Evolutionary conservation across 352 stramenopile species (phyloP).

Genomic region (Aphanomyces cochlioides): DNA sequence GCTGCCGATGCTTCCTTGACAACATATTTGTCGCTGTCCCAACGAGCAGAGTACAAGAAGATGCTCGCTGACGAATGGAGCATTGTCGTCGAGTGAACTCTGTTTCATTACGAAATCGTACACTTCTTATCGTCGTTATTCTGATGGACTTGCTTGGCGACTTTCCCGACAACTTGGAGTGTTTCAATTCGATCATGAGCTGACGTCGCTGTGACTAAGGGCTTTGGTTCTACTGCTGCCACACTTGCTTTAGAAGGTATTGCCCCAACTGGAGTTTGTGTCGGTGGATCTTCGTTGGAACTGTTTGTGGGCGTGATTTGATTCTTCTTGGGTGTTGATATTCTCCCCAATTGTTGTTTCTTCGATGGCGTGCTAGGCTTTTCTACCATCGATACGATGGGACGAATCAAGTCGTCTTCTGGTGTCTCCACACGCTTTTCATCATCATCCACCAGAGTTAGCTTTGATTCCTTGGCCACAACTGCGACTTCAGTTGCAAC

Average conservation of each 20-base stretch:
- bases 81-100: neutral
- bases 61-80: constrained; percentile 14
- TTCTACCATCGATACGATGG: neutral
- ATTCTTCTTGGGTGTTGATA: neutral
- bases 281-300: neutral
- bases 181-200: constrained; percentile 1
- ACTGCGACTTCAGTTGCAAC: no score
- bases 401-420: no score
- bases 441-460: neutral
- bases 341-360: neutral
- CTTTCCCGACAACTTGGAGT: constrained; percentile 16
- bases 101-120: neutral
- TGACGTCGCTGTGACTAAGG: neutral
- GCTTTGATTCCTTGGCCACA: neutral
- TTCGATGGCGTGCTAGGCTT: constrained; percentile 1
- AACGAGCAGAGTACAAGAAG: constrained; percentile 4
- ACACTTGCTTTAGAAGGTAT: neutral
- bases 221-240: neutral
- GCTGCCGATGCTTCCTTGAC: neutral
- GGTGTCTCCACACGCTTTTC: no score
- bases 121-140: no score
- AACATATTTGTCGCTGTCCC: neutral
- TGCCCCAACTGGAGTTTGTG: neutral
- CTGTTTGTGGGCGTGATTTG: constrained; percentile 4
- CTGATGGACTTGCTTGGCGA: neutral